phyloP scores from a whole-genome alignment of 2,329 filamentous ascomycete species.

The Knoxdaviesia proteae region DNA sequence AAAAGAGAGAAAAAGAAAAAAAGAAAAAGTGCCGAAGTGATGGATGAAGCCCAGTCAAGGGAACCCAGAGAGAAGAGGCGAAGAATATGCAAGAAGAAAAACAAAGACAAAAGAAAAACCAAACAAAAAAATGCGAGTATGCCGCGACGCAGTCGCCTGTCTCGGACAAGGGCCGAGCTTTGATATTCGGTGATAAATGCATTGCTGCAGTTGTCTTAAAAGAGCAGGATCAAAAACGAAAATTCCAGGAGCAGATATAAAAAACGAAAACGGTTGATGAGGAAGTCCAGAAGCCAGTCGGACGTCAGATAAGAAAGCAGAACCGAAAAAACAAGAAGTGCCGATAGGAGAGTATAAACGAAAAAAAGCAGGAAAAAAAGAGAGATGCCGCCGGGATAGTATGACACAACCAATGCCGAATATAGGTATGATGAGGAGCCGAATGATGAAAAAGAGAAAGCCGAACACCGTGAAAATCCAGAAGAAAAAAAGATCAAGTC shows the following conservation, averaged over 20 bases:
- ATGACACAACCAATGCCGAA: not conserved
- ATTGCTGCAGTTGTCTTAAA: constrained; percentile 6
- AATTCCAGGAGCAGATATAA: not conserved
- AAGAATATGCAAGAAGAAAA: not conserved
- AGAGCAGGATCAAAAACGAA: not conserved
- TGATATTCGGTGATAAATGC: constrained; percentile 4
- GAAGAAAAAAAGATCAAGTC: constrained; percentile 1
- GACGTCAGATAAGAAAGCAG: not conserved
- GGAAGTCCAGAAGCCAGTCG: not conserved
- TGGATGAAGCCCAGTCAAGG: not conserved
- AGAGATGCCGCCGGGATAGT: not conserved
- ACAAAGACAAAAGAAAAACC: not conserved
- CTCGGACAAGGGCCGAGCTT: constrained; percentile 1
- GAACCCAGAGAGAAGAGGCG: not conserved
- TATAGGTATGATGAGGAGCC: not conserved
- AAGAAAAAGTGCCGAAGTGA: not conserved
- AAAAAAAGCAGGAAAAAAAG: constrained; percentile 1
- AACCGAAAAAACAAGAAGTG: not conserved
- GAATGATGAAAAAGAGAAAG: not conserved
- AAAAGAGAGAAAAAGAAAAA: not conserved
- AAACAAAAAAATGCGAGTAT: not conserved
- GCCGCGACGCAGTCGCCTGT: not conserved
- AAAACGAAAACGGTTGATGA: not conserved
- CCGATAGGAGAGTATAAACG: not conserved
- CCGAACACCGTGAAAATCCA: not conserved